phyloP scores from a whole-genome alignment of 2,329 filamentous ascomycete genomes.

The Arachnopeziza araneosa region DNA sequence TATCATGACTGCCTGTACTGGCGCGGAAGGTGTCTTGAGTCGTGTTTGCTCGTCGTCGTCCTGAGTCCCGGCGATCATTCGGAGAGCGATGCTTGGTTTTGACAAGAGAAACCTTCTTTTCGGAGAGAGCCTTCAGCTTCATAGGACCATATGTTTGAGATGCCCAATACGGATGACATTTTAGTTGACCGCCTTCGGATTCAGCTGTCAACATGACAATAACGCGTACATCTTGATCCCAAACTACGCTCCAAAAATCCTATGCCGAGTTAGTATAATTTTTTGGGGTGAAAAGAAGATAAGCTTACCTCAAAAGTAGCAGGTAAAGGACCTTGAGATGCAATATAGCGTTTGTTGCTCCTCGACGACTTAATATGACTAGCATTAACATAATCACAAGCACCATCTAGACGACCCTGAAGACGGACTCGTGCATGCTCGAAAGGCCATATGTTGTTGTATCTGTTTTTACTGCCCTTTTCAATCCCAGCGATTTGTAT shows the following conservation, averaged over 20 bases:
- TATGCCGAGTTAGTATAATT: conserved; percentile 32
- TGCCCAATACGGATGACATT: conserved; percentile 93
- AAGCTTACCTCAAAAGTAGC: conserved; percentile 76
- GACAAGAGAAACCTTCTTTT: conserved; percentile 76
- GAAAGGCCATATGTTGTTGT: conserved; percentile 96
- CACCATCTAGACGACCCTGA: conserved; percentile 57
- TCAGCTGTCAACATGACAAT: conserved; percentile 97
- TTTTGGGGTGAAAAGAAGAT: neutral
- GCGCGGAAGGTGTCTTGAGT: conserved; percentile 5
- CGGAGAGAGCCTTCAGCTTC: conserved; percentile 69
- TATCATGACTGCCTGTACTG: neutral
- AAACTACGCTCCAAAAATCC: conserved; percentile 98
- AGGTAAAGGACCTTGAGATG: conserved; percentile 87
- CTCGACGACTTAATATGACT: conserved; percentile 75
- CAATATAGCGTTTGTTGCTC: conserved; percentile 91
- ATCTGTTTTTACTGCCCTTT: conserved; percentile 90
- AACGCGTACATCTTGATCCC: conserved; percentile 93
- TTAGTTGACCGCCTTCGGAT: conserved; percentile 85
- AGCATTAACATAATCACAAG: conserved; percentile 93
- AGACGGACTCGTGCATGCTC: conserved; percentile 87
- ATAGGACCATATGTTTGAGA: conserved; percentile 72
- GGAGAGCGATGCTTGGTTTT: conserved; percentile 42
- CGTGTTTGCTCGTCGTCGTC: conserved; percentile 49
- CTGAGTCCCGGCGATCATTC: conserved; percentile 33
- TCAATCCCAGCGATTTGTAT: conserved; percentile 88